These are phyloP conservation scores for Artemisia princeps DNA, from an alignment of 140 eudicot genomes.

Conservation along the genomic window DNA sequence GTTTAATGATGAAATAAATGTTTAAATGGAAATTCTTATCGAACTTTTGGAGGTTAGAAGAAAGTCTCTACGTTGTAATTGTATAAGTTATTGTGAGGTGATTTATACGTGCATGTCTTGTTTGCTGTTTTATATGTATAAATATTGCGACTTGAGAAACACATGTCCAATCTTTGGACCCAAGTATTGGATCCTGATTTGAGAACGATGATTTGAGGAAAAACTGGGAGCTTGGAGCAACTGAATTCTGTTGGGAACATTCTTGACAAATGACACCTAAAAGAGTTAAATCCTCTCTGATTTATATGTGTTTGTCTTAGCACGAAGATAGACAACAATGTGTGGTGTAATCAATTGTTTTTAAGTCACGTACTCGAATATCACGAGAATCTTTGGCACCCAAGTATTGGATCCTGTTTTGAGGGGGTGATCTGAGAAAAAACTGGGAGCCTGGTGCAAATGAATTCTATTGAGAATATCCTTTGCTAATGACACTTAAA, in stretches of 20 bases:
- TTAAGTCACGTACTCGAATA: not conserved
- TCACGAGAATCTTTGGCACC: conserved; percentile 3
- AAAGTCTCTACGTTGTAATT: conserved; percentile 1
- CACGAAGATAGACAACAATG: not conserved
- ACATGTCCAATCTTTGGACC: too few species aligned
- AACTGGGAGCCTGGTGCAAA: not conserved
- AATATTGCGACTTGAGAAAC: too few species aligned
- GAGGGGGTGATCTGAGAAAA: not conserved
- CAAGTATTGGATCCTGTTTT: conserved; percentile 1
- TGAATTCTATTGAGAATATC: not conserved
- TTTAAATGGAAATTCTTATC: not conserved
- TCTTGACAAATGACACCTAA: too few species aligned
- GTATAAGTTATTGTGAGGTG: too few species aligned
- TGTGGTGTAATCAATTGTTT: not conserved
- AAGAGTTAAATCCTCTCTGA: not conserved
- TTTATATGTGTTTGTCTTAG: not conserved
- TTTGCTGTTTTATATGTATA: not conserved
- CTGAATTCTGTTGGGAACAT: too few species aligned
- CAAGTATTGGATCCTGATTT: too few species aligned
- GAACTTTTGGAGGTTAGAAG: not conserved
- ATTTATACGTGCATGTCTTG: too few species aligned
- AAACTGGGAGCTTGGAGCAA: too few species aligned
- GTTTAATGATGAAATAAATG: not conserved
- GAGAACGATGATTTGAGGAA: too few species aligned
- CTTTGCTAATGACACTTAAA: not conserved